phyloP scores from a whole-genome alignment of 2,329 filamentous ascomycete genomes.

The Colletotrichum limetticola region DNA sequence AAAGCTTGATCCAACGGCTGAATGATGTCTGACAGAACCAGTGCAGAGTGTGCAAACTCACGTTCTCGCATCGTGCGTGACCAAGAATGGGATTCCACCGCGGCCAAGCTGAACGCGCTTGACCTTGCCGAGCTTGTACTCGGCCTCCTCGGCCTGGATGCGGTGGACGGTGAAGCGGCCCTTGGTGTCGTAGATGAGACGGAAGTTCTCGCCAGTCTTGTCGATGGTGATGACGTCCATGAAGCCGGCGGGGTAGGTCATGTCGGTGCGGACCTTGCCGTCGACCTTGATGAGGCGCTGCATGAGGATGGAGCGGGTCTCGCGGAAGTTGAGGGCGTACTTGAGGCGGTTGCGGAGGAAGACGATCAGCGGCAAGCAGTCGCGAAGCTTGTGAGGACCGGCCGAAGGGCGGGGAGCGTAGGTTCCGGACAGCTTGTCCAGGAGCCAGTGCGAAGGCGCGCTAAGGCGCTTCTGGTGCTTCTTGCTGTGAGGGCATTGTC shows the following conservation, averaged over 20 bases:
- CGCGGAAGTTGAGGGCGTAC: conserved; percentile 99
- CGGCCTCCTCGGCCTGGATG: conserved; percentile 97
- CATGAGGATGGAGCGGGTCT: conserved; percentile 98
- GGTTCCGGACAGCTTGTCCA: conserved; percentile 98
- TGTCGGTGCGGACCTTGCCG: conserved; percentile 98
- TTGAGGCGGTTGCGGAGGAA: conserved; percentile 98
- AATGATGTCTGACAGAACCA: conserved; percentile 88
- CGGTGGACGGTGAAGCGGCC: conserved; percentile 99
- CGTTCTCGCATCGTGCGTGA: conserved; percentile 99
- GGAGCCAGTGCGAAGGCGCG: conserved; percentile 99
- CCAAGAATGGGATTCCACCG: conserved; percentile 99
- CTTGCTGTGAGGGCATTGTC: conserved; percentile 71
- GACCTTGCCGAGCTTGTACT: conserved; percentile 99
- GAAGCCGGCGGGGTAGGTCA: conserved; percentile 96
- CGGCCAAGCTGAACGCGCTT: conserved; percentile 99
- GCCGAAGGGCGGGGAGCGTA: conserved; percentile 78
- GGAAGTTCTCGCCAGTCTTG: conserved; percentile 99
- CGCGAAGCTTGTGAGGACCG: conserved; percentile 99
- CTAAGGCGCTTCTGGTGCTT: conserved; percentile 99
- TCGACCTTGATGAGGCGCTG: conserved; percentile 99
- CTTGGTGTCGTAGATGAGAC: conserved; percentile 99
- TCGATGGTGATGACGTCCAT: conserved; percentile 99
- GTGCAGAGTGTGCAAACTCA: conserved; percentile 70
- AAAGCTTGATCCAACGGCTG: conserved; percentile 99
- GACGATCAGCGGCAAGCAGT: conserved; percentile 98